phyloP scores from a whole-genome alignment of 257 asterid species.

The Solanum ahanhuiri region DNA sequence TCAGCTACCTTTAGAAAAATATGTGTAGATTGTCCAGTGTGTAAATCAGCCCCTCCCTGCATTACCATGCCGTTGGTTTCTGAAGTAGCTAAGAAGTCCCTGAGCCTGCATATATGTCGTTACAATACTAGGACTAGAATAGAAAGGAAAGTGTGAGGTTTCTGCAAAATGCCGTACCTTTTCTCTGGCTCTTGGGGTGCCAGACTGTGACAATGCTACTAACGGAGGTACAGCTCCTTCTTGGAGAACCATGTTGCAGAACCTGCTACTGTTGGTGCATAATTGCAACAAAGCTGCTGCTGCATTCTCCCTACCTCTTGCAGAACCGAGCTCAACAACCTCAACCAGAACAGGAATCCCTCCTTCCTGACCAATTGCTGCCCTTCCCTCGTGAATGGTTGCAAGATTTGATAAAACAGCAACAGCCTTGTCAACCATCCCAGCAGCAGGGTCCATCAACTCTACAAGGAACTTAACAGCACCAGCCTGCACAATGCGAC shows the following conservation, averaged over 20 bases:
- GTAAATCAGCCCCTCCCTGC: conserved; percentile 18
- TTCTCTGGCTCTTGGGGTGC: conserved; percentile 36
- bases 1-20: not conserved
- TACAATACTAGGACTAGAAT: not conserved
- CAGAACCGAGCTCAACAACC: conserved; percentile 32
- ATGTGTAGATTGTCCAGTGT: not conserved
- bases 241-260: conserved; percentile 27
- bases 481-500: conserved; percentile 29
- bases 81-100: conserved; percentile 32
- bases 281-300: conserved; percentile 30
- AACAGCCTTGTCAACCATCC: conserved; percentile 35
- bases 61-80: conserved; percentile 28
- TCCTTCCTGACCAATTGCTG: conserved; percentile 25
- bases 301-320: conserved; percentile 34
- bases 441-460: conserved; percentile 34
- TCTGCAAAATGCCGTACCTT: conserved; percentile 7
- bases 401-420: conserved; percentile 32
- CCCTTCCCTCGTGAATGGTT: conserved; percentile 23
- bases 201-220: conserved; percentile 27
- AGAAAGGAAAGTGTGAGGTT: not conserved
- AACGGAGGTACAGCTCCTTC: conserved; percentile 36
- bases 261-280: conserved; percentile 24
- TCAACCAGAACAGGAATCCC: conserved; percentile 28
- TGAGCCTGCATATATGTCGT: conserved; percentile 18
- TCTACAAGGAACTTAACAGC: conserved; percentile 26